Evolutionary conservation across 441 rosid genomes (phyloP).

Genomic region (Brassica hybrid): DNA sequence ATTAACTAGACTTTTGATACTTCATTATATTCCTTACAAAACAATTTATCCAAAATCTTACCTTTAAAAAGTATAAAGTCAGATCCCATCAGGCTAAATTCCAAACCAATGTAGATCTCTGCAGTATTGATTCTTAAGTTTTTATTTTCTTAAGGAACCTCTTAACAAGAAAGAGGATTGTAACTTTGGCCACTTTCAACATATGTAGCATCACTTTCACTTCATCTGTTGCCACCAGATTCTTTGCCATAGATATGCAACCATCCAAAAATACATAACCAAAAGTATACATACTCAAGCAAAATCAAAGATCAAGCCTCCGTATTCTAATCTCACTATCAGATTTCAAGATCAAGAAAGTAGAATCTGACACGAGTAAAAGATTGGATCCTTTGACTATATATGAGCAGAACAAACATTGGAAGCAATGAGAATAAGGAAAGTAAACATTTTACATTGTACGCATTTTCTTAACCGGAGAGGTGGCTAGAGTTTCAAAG

Average conservation of each 20-base stretch:
- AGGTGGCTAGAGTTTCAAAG: neutral
- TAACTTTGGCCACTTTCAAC: neutral
- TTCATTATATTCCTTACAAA: neutral
- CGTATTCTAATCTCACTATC: too few relatives aligned
- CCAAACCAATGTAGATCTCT: neutral
- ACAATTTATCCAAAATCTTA: neutral
- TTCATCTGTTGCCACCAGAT: neutral
- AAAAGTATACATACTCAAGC: neutral
- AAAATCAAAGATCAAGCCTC: too few relatives aligned
- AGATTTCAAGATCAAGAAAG: neutral
- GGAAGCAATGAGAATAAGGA: neutral
- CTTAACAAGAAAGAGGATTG: constrained; percentile 1
- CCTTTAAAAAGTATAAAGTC: neutral
- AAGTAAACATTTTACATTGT: neutral
- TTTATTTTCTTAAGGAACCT: neutral
- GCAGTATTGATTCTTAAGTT: neutral
- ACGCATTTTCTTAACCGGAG: constrained; percentile 4
- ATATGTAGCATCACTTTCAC: neutral
- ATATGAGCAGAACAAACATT: neutral
- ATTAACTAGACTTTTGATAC: neutral
- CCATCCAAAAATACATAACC: neutral
- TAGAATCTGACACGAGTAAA: neutral
- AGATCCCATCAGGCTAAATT: neutral
- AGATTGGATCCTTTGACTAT: neutral
- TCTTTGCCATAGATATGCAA: neutral